phyloP scores from a whole-genome alignment of 2,329 filamentous ascomycete genomes.

The Colletotrichum plurivorum region DNA sequence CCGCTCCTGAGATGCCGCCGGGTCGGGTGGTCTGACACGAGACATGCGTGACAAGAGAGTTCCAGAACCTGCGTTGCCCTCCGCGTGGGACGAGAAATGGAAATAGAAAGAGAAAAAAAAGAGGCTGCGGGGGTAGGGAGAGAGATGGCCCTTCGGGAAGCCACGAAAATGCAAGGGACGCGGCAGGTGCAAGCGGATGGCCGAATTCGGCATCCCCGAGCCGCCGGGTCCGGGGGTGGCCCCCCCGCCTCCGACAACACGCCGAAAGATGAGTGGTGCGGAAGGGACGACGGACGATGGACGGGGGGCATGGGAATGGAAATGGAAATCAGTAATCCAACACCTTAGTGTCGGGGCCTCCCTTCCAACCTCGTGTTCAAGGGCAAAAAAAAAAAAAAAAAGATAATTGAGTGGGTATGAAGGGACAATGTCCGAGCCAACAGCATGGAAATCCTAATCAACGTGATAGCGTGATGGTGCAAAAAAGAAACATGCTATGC shows the following conservation, averaged over 20 bases:
- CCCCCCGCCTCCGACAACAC: too few species aligned
- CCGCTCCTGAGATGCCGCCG: background rate
- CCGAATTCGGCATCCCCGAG: constrained; percentile 21
- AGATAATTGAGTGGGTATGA: background rate
- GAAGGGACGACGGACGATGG: background rate
- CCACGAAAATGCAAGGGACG: background rate
- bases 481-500: background rate
- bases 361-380: constrained; percentile 27
- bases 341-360: constrained; percentile 6
- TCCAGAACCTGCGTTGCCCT: background rate
- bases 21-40: background rate
- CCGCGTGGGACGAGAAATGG: background rate
- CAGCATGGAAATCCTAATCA: constrained; percentile 20
- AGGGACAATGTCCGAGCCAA: constrained; percentile 5
- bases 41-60: background rate
- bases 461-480: constrained; percentile 22
- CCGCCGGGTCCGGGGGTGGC: constrained; percentile 11
- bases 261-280: background rate
- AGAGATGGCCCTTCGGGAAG: constrained; percentile 16
- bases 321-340: constrained; percentile 11
- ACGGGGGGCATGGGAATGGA: background rate
- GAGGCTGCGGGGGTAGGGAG: background rate
- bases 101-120: background rate
- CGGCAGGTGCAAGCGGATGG: constrained; percentile 23
- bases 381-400: background rate